These are phyloP conservation scores for Arthrobotrys musiformis DNA, from an alignment of 2,329 filamentous ascomycete genomes.

Conservation along the genomic window DNA sequence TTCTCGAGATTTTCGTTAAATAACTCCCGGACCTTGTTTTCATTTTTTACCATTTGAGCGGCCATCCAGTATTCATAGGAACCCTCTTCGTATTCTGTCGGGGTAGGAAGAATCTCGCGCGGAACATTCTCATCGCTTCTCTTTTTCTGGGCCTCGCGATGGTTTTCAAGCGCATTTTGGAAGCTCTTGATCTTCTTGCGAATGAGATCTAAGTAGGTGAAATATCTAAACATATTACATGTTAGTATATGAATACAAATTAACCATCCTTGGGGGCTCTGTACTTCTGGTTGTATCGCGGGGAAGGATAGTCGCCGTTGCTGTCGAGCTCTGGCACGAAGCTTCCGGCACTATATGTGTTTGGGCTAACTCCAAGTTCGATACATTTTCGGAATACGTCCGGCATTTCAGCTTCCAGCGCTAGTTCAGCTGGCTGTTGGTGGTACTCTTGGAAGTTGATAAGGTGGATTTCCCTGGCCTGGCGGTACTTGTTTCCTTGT, in stretches of 20 bases:
- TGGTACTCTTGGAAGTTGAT: constrained; percentile 65
- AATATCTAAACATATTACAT: constrained; percentile 57
- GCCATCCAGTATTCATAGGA: constrained; percentile 57
- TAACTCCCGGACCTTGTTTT: constrained; percentile 60
- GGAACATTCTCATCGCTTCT: constrained; percentile 61
- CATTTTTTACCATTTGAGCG: constrained; percentile 62
- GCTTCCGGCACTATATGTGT: constrained; percentile 66
- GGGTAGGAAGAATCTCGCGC: constrained; percentile 23
- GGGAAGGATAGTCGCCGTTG: not conserved
- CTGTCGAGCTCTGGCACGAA: constrained; percentile 61
- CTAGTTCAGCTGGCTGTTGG: constrained; percentile 75
- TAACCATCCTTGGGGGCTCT: not conserved
- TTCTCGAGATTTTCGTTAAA: constrained; percentile 38
- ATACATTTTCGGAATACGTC: constrained; percentile 71
- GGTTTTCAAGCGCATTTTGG: not conserved
- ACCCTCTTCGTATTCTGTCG: constrained; percentile 21
- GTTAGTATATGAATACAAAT: not conserved
- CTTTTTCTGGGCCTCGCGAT: constrained; percentile 61
- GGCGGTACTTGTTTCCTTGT: constrained; percentile 62
- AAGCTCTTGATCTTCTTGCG: constrained; percentile 16
- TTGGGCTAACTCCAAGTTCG: constrained; percentile 73
- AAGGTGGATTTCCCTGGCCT: constrained; percentile 64
- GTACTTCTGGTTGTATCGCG: constrained; percentile 26
- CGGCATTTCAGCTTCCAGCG: constrained; percentile 67
- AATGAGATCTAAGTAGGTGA: constrained; percentile 23